Evolutionary conservation across 2,329 filamentous ascomycete species (phyloP), one percentile per base, ranked within the genome.

Genomic region (Hansfordia pulvinata): DNA sequence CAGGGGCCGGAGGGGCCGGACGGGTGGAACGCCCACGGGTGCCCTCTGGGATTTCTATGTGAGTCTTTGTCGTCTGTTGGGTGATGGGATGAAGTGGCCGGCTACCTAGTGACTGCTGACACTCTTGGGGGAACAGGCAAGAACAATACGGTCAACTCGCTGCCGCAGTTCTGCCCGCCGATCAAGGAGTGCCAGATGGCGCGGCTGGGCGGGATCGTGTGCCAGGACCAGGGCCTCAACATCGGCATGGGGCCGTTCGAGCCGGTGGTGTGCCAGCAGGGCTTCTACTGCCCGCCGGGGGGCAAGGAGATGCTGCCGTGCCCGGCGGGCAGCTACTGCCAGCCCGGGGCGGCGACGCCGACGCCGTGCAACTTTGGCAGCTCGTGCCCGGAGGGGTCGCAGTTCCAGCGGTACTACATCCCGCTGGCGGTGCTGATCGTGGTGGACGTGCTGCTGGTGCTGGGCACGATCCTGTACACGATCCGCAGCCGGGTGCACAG

Each of bases 241-340:
- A 41, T 53, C 10, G 51, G 38, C 3, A 60, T 61, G 57, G 57
- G 58, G 0, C 52, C 50, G 3, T 60, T 62, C 27, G 66, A 70
- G 34, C 66, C 66, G 2, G 47, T 62, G 4, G 41, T 69, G 6
- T 71, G 65, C 37, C 50, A 51, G 20, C 35, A 52, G 19, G 64
- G 64, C 3, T 50, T 43, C 26, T 69, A 66, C 33, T 70, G 66
- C 26, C 63, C 64, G 2, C 40, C 35, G 6, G 39, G 40, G 3
- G 58, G 58, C 8, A 54, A 44, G 21, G 37, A 57, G 29, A 52
- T 49, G 22, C 35, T 58, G 4, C 26, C 32, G 8, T 70, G 66
- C 27, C 62, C 62, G 0, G 32, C 46, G 7, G 63, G 63, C 14
- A 50, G 50, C 3, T 71, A 62, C 34, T 71, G 66, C 32, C 63